Conservation (phyloP, 345 rosid species). For the Adansonia digitata region DNA sequence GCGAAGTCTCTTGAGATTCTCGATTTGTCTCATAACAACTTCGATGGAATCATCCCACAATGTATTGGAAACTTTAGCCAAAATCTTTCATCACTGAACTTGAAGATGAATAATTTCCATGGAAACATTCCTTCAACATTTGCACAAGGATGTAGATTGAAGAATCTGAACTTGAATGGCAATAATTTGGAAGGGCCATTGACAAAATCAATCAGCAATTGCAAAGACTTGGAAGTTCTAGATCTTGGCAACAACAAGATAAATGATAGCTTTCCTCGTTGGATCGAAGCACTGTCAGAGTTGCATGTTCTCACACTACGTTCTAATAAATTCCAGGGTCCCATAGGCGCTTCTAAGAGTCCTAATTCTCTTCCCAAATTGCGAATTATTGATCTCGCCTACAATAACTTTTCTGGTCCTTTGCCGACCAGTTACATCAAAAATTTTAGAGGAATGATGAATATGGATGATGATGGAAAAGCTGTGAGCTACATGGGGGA, state of each 20-base stretch:
- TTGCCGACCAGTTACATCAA: background rate
- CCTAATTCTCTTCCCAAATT: no score
- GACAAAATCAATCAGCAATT: background rate
- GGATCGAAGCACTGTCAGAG: background rate
- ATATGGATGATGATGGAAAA: no score
- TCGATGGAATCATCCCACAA: constrained; percentile 18
- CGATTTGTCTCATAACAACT: constrained; percentile 14
- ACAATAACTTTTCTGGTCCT: constrained; percentile 24
- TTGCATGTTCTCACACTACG: background rate
- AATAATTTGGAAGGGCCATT: constrained; percentile 16
- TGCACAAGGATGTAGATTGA: background rate
- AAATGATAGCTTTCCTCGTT: constrained; percentile 9
- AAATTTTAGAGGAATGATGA: no score
- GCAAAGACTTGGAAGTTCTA: background rate
- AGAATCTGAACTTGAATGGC: background rate
- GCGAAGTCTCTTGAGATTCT: background rate
- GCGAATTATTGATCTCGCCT: no score
- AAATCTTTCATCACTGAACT: background rate
- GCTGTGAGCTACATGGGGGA: no score
- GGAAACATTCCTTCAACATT: constrained; percentile 10
- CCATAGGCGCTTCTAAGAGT: no score
- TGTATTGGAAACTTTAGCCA: constrained; percentile 20
- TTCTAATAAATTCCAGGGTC: background rate
- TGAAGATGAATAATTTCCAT: constrained; percentile 16
- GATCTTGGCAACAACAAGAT: constrained; percentile 15